phyloP scores from a whole-genome alignment of 2,329 filamentous ascomycete genomes.

The Sordariomycetes sp. region DNA sequence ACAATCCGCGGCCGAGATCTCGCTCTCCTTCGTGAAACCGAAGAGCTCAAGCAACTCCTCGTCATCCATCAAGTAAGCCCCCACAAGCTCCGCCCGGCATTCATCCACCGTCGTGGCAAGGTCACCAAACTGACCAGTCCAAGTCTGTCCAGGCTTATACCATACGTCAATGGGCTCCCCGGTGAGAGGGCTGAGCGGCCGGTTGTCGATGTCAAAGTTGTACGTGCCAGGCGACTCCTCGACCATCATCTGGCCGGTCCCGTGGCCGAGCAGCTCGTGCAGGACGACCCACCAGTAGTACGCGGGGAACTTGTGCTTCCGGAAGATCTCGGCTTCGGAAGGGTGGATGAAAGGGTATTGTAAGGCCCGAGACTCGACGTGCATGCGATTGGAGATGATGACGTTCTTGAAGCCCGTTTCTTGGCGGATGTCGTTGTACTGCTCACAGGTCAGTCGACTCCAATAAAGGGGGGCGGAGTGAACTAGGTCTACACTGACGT shows the following conservation, averaged over 20 bases:
- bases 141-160: conserved; percentile 55
- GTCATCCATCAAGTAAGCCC: conserved; percentile 31
- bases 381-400: conserved; percentile 47
- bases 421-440: conserved; percentile 47
- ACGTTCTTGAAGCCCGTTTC: conserved; percentile 56
- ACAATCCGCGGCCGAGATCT: conserved; percentile 27
- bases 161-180: conserved; percentile 40
- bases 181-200: conserved; percentile 44
- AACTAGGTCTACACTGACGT: conserved; percentile 16
- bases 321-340: conserved; percentile 49
- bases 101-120: conserved; percentile 53
- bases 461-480: background rate
- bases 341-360: conserved; percentile 46
- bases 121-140: conserved; percentile 48
- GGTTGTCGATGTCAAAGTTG: conserved; percentile 50
- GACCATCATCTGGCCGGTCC: conserved; percentile 50
- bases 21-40: conserved; percentile 22
- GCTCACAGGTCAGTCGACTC: background rate
- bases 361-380: conserved; percentile 33
- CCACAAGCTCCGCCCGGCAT: conserved; percentile 29
- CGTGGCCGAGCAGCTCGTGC: conserved; percentile 56
- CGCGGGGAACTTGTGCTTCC: conserved; percentile 51
- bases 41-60: conserved; percentile 29
- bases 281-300: conserved; percentile 65
- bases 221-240: conserved; percentile 40